Conservation (phyloP, 176 grass and related monocot species). For the Raddia guianensis region DNA sequence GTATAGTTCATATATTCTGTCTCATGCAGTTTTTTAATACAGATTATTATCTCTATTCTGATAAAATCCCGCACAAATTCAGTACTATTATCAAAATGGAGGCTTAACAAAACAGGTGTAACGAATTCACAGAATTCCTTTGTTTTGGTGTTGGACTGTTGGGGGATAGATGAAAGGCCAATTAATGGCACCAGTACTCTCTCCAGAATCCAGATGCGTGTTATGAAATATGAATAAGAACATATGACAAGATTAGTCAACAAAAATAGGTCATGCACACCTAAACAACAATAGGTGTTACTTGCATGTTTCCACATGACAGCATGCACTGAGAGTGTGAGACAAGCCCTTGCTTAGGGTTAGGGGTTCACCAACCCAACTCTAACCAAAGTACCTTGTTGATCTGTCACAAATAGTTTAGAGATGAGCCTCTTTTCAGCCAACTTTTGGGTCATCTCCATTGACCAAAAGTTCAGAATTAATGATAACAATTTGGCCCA, state of each 20-base stretch:
- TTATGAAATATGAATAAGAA: conserved; percentile 39
- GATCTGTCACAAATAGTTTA: neutral
- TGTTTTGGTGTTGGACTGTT: neutral
- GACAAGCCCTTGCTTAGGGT: conserved; percentile 33
- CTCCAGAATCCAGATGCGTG: neutral
- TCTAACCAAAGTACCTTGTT: conserved; percentile 43
- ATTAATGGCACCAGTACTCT: neutral
- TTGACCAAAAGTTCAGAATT: conserved; percentile 18
- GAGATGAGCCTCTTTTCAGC: conserved; percentile 18
- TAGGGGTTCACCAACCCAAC: conserved; percentile 44
- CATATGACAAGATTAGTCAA: conserved; percentile 38
- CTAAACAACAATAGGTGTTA: conserved; percentile 34
- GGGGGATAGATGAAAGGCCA: conserved; percentile 21
- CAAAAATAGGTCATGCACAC: conserved; percentile 33
- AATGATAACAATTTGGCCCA: conserved; percentile 24
- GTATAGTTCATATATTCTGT: neutral
- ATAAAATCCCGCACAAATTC: neutral
- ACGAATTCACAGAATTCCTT: neutral
- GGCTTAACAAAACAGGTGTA: neutral
- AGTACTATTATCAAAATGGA: neutral
- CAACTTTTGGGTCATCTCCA: conserved; percentile 36
- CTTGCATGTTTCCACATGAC: conserved; percentile 15
- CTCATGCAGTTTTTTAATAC: neutral
- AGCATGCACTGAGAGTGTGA: conserved; percentile 10
- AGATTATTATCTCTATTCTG: neutral